Base-by-base conservation (phyloP, 495 filamentous ascomycete species). In the Parathielavia appendiculata region DNA sequence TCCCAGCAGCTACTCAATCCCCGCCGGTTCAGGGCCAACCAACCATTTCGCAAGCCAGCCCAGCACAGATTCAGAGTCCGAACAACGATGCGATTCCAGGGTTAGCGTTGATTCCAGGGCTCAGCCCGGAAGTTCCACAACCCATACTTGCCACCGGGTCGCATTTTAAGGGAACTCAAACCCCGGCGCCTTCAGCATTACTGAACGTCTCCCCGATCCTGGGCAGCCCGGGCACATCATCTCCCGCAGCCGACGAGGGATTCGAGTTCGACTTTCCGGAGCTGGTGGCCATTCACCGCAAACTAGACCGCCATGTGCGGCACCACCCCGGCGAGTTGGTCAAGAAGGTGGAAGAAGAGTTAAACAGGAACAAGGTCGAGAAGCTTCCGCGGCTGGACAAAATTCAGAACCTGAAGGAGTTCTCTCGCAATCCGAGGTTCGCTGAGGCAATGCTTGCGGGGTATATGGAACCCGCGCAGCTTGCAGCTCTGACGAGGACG, bases 401-500 rank as follows among this genome's bases (percentile, higher is more conserved):
- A 26, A 30, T 66, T n/a, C 65, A 61, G 30, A 32, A 47, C 30
- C 11, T 68, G 19, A 9, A 26, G 7, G 53, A 44, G 13, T 50
- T 8, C 48, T 19, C 47, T 6, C 48, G 36, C 16, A 49, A 63
- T n/a, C 22, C 36, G 5, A 39, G 66, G 38, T 63, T 68, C 39
- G 62, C 59, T 22, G 66, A 70, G 51, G 68, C 63, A 10, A 41
- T 70, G 49, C 57, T 70, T 4, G 26, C 64, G 14, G 63, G 64
- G 5, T 54, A 61, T 36, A 22, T 68, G 32, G 40, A 58, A 5
- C 59, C 64, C 5, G 35, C 22, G 1, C 49, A 57, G 4, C n/a
- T 63, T 6, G 62, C 45, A 19, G 16, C 35, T 10, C 32, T 64
- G 57, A 51, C 56, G 10, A 39, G 58, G 38, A 9, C 32, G 5